Evolutionary conservation across 768 basidiomycete genomes (phyloP), one percentile per base, ranked within the genome.

Genomic region (Galerina sulciceps): DNA sequence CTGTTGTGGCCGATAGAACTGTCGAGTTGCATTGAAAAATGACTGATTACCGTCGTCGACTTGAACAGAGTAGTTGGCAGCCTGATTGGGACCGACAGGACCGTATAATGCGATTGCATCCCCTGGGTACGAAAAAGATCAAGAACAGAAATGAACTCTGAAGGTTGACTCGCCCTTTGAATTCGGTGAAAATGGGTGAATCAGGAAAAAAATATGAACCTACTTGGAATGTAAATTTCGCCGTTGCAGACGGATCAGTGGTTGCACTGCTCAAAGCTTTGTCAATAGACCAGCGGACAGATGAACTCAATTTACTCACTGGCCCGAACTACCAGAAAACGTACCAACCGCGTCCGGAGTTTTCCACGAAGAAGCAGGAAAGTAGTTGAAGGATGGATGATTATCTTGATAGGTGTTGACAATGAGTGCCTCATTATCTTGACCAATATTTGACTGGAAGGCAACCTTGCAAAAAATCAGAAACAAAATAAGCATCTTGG

Each of bases 51-150:
- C 48, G 22, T 50, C 52, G 42, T 65, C 59, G 14, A 68, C 47
- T 20, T 55, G 60, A 20, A 64, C 63, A 34, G 59, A 50, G 35
- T 56, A 67, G 22, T 23, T 31, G 6, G 53, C 37, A 15, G 61
- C 51, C n/a, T 31, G 26, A 31, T 43, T 47, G 14, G 63, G 63
- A 10, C 66, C 66, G 1, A 77, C 71, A 11, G 80, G 71, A n/a
- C 81, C 79, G 53, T 76, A 81, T 35, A 83, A 48, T 0, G 76
- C 77, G n/a, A 84, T 73, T 13, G 74, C 78, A 58, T 78, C 77
- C 42, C 80, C 82, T 78, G 55, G 8, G 23, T 10, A 22, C 41
- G 3, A 51, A 67, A 23, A 37, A 48, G 34, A 22, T 5, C 26
- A 31, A 5, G 26, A 31, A 31, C n/a, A 8, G 6, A 41, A 37